A percentile compares a stretch with the other conserved stretches of the same genome.
These are phyloP conservation scores for Candida pseudofarinosa DNA, from an alignment of 805 yeast species.

Conservation along the genomic window DNA sequence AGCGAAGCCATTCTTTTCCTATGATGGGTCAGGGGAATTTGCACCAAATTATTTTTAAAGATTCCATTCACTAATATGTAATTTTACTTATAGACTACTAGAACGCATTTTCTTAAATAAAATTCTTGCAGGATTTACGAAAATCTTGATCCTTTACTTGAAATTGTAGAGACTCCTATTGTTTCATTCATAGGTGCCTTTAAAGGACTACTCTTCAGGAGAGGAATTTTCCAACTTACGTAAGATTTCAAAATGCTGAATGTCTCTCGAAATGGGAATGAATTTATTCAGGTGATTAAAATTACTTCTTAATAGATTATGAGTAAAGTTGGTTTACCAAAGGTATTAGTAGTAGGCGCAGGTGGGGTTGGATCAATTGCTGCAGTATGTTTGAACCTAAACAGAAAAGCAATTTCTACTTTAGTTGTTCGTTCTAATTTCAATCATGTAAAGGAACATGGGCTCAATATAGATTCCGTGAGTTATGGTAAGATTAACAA, in stretches of 20 bases:
- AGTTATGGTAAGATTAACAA: constrained; percentile 26
- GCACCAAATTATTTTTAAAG: constrained; percentile 1
- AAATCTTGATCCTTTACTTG: too few relatives aligned
- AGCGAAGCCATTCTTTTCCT: constrained; percentile 40
- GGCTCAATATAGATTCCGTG: constrained; percentile 29
- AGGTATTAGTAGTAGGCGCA: constrained; percentile 64
- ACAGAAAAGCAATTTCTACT: constrained; percentile 40
- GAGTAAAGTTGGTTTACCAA: constrained; percentile 11
- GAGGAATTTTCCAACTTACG: too few relatives aligned
- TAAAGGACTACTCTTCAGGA: too few relatives aligned
- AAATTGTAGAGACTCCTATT: too few relatives aligned
- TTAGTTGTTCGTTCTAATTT: constrained; percentile 36
- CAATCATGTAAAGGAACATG: constrained; percentile 22
- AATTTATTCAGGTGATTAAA: too few relatives aligned
- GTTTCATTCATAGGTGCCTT: too few relatives aligned
- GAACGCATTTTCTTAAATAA: too few relatives aligned
- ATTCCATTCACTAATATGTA: too few relatives aligned
- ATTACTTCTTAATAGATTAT: constrained; percentile 1
- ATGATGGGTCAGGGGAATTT: constrained; percentile 22
- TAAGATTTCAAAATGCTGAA: too few relatives aligned
- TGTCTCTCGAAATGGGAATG: too few relatives aligned
- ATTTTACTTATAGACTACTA: too few relatives aligned
- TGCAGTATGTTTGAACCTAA: constrained; percentile 54
- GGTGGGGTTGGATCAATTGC: constrained; percentile 87
- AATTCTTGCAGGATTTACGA: too few relatives aligned